A percentile compares a stretch with the other conserved stretches of the same genome.
These are phyloP conservation scores for Solanum peruvianum DNA, from an alignment of 257 asterid genomes.

Conservation along the genomic window DNA sequence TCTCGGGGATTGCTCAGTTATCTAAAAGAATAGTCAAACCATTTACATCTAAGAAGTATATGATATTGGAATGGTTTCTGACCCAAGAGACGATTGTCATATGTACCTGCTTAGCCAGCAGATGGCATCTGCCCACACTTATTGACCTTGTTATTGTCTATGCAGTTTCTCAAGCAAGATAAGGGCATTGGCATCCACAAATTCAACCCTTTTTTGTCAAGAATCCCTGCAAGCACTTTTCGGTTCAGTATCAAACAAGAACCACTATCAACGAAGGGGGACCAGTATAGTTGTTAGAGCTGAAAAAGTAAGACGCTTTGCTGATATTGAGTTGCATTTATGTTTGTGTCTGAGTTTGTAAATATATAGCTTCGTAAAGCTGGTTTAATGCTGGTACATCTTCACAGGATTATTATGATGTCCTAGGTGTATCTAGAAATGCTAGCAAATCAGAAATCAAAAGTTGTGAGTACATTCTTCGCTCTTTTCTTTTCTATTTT, in stretches of 20 bases:
- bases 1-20: not conserved
- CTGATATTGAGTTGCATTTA: not conserved
- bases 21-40: not conserved
- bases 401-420: slow-evolving; percentile 74
- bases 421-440: slow-evolving; percentile 82
- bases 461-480: slow-evolving; percentile 49
- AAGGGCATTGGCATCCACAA: slow-evolving; percentile 46
- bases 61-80: not conserved
- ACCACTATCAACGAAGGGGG: slow-evolving; percentile 42
- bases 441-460: slow-evolving; percentile 90
- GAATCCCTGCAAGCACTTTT: slow-evolving; percentile 47
- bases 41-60: not conserved
- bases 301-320: slow-evolving; percentile 42
- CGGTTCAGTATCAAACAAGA: slow-evolving; percentile 28
- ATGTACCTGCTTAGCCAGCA: not conserved
- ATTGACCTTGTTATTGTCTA: slow-evolving; percentile 8
- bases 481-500: not conserved
- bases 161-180: slow-evolving; percentile 55
- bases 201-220: slow-evolving; percentile 49
- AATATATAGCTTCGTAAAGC: not conserved
- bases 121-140: not conserved
- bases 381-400: not conserved
- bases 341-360: not conserved
- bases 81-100: not conserved
- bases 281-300: slow-evolving; percentile 73